Conservation (phyloP, 108 stramenopile genomes). For the Nitzschia sp. region DNA sequence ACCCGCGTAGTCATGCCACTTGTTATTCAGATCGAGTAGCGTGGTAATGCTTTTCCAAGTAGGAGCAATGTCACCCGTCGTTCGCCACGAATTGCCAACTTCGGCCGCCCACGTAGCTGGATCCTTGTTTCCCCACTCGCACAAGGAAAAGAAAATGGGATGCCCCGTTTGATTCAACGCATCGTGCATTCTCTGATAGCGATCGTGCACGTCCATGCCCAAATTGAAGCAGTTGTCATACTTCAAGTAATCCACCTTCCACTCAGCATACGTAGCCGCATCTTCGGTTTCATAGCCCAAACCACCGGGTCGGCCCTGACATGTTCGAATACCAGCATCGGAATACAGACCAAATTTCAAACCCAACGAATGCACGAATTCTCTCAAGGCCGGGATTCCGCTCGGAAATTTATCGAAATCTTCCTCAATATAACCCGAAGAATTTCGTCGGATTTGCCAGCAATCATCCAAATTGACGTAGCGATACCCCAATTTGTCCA, state of each 20-base stretch:
- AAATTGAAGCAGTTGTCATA: constrained; percentile 55
- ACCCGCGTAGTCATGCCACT: constrained; percentile 33
- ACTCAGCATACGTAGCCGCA: constrained; percentile 45
- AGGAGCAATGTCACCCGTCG: constrained; percentile 44
- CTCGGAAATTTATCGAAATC: constrained; percentile 48
- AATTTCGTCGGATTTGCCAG: constrained; percentile 45
- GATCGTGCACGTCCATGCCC: background rate
- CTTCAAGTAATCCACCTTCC: constrained; percentile 64
- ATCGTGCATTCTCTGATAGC: constrained; percentile 42
- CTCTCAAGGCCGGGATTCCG: constrained; percentile 41
- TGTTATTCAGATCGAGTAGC: constrained; percentile 24
- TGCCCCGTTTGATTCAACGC: constrained; percentile 58
- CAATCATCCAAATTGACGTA: constrained; percentile 68
- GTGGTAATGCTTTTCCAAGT: constrained; percentile 35
- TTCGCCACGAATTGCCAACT: constrained; percentile 63
- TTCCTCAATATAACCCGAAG: constrained; percentile 31
- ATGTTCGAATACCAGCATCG: constrained; percentile 48
- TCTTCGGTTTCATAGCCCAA: constrained; percentile 49
- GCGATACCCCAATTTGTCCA: constrained; percentile 44
- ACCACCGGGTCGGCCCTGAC: constrained; percentile 48
- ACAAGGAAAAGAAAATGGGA: constrained; percentile 56
- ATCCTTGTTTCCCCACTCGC: constrained; percentile 57
- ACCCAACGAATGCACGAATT: constrained; percentile 48
- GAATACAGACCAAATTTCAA: constrained; percentile 67
- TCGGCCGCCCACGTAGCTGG: constrained; percentile 41